phyloP scores from a whole-genome alignment of 1,284 basidiomycete species.

The Coniophora puteana region DNA sequence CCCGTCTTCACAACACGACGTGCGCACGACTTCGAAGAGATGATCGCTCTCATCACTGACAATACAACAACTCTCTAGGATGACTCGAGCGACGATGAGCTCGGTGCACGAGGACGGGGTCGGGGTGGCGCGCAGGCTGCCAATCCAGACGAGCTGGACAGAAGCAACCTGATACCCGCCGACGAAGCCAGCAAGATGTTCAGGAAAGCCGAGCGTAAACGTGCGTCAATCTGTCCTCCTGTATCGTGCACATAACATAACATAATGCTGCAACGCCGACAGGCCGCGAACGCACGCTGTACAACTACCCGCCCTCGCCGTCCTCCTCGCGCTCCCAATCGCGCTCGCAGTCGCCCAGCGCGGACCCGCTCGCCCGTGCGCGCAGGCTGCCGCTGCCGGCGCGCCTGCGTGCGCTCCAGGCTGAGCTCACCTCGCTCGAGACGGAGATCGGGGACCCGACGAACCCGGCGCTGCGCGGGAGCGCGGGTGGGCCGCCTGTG shows the following conservation, averaged over 20 bases:
- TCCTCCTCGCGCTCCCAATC: slow-evolving; percentile 30
- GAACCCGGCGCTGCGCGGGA: slow-evolving; percentile 53
- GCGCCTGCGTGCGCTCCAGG: slow-evolving; percentile 57
- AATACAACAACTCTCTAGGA: slow-evolving; percentile 33
- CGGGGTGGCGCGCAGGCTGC: slow-evolving; percentile 29
- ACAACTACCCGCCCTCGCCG: slow-evolving; percentile 66
- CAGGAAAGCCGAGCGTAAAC: slow-evolving; percentile 61
- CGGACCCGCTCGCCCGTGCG: slow-evolving; percentile 24
- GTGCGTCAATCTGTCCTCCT: slow-evolving; percentile 34
- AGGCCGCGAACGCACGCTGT: slow-evolving; percentile 54
- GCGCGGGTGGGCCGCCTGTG: slow-evolving; percentile 51
- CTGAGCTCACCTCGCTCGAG: slow-evolving; percentile 64
- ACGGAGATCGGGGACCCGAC: slow-evolving; percentile 67
- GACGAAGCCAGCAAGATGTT: slow-evolving; percentile 68
- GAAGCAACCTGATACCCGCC: slow-evolving; percentile 42
- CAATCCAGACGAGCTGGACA: slow-evolving; percentile 48
- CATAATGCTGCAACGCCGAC: background rate
- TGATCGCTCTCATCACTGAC: slow-evolving; percentile 9
- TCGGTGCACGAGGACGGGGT: slow-evolving; percentile 28
- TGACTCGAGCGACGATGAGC: slow-evolving; percentile 67
- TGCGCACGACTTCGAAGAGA: slow-evolving; percentile 25
- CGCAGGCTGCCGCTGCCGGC: slow-evolving; percentile 53
- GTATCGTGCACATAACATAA: background rate
- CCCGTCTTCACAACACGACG: slow-evolving; percentile 45
- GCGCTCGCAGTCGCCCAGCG: slow-evolving; percentile 23